Evolutionary conservation across 306 rosid species (phyloP).

Genomic region (Corylus heterophylla): DNA sequence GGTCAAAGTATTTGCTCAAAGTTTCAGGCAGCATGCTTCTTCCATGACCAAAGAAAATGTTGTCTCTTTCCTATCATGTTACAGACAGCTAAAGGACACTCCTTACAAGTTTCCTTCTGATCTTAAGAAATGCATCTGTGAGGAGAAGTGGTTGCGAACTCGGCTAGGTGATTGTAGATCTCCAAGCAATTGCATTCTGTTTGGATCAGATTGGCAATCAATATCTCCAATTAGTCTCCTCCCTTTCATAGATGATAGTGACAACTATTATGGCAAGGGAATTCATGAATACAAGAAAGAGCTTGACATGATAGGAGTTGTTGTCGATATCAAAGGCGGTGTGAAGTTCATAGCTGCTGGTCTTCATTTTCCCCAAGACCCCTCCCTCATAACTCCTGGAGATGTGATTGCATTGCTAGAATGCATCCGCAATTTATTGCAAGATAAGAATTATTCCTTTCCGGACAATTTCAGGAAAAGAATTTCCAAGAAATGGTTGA

Average conservation of each 20-base stretch:
- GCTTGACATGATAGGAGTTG: constrained; percentile 57
- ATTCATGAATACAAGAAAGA: constrained; percentile 52
- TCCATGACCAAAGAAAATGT: constrained; percentile 43
- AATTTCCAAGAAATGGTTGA: constrained; percentile 59
- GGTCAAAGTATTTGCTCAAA: constrained; percentile 28
- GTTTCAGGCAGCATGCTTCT: constrained; percentile 41
- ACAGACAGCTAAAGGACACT: constrained; percentile 32
- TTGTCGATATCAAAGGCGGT: constrained; percentile 49
- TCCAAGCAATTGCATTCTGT: constrained; percentile 61
- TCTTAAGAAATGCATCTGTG: constrained; percentile 23
- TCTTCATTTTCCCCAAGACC: constrained; percentile 47
- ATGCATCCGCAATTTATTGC: constrained; percentile 37
- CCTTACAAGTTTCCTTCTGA: constrained; percentile 26
- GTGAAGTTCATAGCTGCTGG: constrained; percentile 36
- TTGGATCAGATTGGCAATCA: constrained; percentile 61
- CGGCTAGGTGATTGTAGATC: constrained; percentile 38
- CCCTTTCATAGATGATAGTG: constrained; percentile 67
- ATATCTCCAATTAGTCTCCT: constrained; percentile 55
- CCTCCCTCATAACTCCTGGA: constrained; percentile 34
- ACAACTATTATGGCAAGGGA: constrained; percentile 39
- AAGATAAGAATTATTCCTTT: constrained; percentile 11
- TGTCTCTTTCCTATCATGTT: constrained; percentile 50
- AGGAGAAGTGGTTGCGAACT: constrained; percentile 59
- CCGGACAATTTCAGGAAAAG: constrained; percentile 30
- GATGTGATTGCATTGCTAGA: constrained; percentile 53